Base-by-base conservation (phyloP, 2,329 filamentous ascomycete species). In the Aspergillus carbonarius region DNA sequence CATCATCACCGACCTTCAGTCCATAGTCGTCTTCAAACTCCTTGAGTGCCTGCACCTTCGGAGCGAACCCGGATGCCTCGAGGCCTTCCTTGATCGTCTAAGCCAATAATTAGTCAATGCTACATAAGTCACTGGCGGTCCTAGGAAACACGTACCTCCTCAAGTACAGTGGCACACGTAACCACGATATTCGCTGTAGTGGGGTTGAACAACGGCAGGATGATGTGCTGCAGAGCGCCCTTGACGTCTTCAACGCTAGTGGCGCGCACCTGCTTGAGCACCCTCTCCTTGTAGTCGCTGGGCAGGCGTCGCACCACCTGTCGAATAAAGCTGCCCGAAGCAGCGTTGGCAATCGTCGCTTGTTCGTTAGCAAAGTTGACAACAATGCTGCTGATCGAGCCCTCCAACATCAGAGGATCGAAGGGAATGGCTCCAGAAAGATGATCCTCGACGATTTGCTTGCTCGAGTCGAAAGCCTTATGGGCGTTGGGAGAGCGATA, bases 1-100 rank as follows among this genome's bases (percentile, higher is more conserved):
- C 85, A 0, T 83, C 86, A 3, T 83, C 84, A 2, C 79, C 81
- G 2, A 82, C 82, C 72, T 89, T 83, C 48, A 97, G 77, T 0
- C 93, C 93, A 72, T 98, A 98, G 69, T 92, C 91, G 63, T 97
- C 91, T 73, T 96, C 87, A 74, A 96, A 98, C 68, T 90, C 84
- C 42, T 87, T 86, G 51, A 98, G 81, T 27, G 88, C 82, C 70
- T 88, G 88, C 39, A 90, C 83, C 70, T 91, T 84, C 0, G 89
- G 88, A 72, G 88, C 88, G 80, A 96, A 99, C 0, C 92, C 92
- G 57, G 86, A 87, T 1, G 79, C 80, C 65, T 86, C 83, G 68
- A 98, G 91, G 1, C 89, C 87, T 65, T 87, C 87, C 68, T 89
- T 85, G 66, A 96, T 86, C 60, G 83, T 84, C 92, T 96, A 67